Percentiles rank a stretch among this genome's conserved stretches.
phyloP scores from a whole-genome alignment of 2,329 filamentous ascomycete genomes.

The Lachnellula hyalina region DNA sequence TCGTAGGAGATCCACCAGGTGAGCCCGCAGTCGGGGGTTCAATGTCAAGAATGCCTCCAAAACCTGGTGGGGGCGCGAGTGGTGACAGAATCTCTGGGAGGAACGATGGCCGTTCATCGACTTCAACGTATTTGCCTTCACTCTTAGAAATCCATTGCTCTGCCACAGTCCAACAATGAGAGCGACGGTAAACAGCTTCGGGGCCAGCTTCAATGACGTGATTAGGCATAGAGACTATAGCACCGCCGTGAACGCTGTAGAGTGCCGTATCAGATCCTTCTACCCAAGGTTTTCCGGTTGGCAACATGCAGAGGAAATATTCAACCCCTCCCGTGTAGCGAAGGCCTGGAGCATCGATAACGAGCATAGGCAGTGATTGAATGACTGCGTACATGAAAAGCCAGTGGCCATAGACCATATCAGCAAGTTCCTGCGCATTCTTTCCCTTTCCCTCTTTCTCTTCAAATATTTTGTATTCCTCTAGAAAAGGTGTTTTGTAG shows the following conservation, averaged over 20 bases:
- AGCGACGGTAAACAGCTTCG: conserved; percentile 62
- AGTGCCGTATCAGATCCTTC: conserved; percentile 63
- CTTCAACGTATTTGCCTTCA: not conserved
- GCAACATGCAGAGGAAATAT: conserved; percentile 75
- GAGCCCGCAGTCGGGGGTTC: conserved; percentile 10
- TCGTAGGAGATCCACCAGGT: not conserved
- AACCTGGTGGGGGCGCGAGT: conserved; percentile 25
- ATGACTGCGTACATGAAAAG: conserved; percentile 75
- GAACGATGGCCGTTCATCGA: not conserved
- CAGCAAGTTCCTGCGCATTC: conserved; percentile 59
- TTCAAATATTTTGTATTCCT: conserved; percentile 68
- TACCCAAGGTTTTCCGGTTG: conserved; percentile 70
- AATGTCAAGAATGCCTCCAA: conserved; percentile 18
- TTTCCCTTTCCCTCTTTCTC: conserved; percentile 60
- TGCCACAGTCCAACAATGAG: conserved; percentile 63
- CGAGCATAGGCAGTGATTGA: conserved; percentile 71
- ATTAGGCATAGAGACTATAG: conserved; percentile 55
- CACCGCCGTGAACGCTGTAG: conserved; percentile 67
- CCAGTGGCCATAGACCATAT: conserved; percentile 73
- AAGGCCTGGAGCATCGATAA: conserved; percentile 68
- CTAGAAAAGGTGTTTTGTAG: conserved; percentile 56
- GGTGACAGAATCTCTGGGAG: conserved; percentile 12
- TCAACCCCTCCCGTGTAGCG: conserved; percentile 67
- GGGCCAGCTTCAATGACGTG: conserved; percentile 58
- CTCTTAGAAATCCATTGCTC: conserved; percentile 45